Conservation (phyloP, 768 basidiomycete species). For the Mycena galopus region DNA sequence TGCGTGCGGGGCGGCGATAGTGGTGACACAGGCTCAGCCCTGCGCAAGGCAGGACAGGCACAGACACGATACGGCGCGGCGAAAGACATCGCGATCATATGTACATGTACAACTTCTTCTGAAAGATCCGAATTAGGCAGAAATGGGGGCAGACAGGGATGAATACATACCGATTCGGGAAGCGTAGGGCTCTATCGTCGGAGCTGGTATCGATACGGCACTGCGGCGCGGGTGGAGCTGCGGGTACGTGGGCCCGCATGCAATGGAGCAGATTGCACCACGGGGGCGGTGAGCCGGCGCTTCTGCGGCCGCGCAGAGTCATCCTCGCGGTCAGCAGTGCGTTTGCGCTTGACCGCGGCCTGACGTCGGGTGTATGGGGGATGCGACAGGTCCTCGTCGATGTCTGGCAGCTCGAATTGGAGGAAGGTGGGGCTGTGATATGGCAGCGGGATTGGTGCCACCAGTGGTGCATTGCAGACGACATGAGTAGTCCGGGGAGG, state of each 20-base stretch:
- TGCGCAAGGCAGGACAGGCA: neutral
- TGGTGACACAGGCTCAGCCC: too few relatives aligned
- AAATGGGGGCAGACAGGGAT: neutral
- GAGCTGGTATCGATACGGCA: slow-evolving; percentile 24
- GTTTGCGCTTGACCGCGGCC: slow-evolving; percentile 62
- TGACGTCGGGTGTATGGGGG: slow-evolving; percentile 66
- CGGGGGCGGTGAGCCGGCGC: slow-evolving; percentile 29
- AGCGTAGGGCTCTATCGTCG: slow-evolving; percentile 17
- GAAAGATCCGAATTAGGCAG: slow-evolving; percentile 26
- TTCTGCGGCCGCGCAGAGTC: slow-evolving; percentile 34
- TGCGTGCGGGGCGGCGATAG: slow-evolving; percentile 23
- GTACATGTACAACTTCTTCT: slow-evolving; percentile 21
- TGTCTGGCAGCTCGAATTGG: slow-evolving; percentile 73
- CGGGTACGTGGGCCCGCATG: slow-evolving; percentile 29
- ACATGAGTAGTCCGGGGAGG: slow-evolving; percentile 57
- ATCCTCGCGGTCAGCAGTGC: slow-evolving; percentile 43
- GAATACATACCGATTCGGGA: slow-evolving; percentile 18
- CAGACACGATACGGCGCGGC: slow-evolving; percentile 4
- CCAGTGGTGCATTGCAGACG: slow-evolving; percentile 75
- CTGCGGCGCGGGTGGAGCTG: slow-evolving; percentile 26
- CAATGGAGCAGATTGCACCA: neutral
- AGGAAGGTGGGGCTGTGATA: slow-evolving; percentile 79
- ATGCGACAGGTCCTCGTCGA: slow-evolving; percentile 77
- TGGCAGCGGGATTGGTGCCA: slow-evolving; percentile 77
- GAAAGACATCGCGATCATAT: slow-evolving; percentile 24